A percentile compares a stretch with the other conserved stretches of the same genome.
phyloP scores from a whole-genome alignment of 805 yeast species.

The Wickerhamiella sergipiensis region DNA sequence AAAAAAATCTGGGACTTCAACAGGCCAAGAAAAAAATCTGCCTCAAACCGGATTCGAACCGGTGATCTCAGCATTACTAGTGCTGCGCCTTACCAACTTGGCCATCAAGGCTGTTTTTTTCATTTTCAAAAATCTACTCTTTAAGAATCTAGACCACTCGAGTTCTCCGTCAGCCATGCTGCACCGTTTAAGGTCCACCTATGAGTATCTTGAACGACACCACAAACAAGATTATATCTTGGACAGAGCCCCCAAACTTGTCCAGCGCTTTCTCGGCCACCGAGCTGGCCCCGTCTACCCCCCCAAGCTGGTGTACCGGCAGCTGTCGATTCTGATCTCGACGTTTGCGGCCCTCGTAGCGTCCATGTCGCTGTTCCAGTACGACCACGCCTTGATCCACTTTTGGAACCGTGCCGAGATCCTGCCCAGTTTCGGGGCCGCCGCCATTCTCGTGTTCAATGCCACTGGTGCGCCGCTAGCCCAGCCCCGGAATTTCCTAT shows the following conservation, averaged over 20 bases:
- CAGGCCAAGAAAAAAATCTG: too few species aligned
- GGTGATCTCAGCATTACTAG: conserved; percentile 9
- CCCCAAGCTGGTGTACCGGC: conserved; percentile 5
- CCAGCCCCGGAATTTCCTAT: conserved; percentile 46
- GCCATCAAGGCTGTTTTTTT: conserved; percentile 4
- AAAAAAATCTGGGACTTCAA: too few species aligned
- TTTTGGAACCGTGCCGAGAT: conserved; percentile 16
- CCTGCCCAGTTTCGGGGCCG: conserved; percentile 38
- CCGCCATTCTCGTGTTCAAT: conserved; percentile 46
- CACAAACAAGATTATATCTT: background rate
- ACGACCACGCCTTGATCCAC: conserved; percentile 11
- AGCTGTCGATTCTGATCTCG: conserved; percentile 13
- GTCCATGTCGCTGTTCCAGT: conserved; percentile 16
- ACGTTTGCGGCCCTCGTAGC: conserved; percentile 22
- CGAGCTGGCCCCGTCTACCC: conserved; percentile 5
- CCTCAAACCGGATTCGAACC: conserved; percentile 8
- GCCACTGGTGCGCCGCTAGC: conserved; percentile 43
- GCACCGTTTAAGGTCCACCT: background rate
- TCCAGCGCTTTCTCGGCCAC: conserved; percentile 17
- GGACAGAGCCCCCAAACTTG: conserved; percentile 6
- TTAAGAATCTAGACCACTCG: background rate
- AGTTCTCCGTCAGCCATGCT: background rate
- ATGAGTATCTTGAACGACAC: background rate
- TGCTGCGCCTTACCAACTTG: conserved; percentile 10
- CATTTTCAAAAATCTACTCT: background rate